These are phyloP conservation scores for Coleophoma cylindrospora DNA, from an alignment of 2,329 filamentous ascomycete genomes.

Conservation along the genomic window DNA sequence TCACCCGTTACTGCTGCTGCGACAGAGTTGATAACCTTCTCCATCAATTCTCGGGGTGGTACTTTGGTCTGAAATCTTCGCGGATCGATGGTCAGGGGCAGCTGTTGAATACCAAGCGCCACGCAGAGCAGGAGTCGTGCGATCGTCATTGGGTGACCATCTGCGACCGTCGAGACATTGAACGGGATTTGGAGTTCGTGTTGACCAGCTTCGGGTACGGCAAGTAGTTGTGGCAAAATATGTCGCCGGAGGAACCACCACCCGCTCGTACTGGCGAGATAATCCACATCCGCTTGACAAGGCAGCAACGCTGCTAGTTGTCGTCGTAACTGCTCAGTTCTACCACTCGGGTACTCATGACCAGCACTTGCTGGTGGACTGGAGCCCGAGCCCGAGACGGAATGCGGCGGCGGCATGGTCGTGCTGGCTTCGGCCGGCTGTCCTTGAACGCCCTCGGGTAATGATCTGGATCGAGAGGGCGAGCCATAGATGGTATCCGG, in stretches of 20 bases:
- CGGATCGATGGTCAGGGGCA: background rate
- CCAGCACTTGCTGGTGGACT: background rate
- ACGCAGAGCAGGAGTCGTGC: background rate
- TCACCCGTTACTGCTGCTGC: slow-evolving; percentile 32
- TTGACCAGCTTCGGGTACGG: background rate
- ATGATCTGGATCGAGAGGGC: no score
- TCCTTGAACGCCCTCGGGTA: no score
- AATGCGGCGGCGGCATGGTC: background rate
- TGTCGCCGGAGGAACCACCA: background rate
- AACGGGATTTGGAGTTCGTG: background rate
- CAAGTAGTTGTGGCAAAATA: background rate
- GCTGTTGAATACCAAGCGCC: slow-evolving; percentile 4
- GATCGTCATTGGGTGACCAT: slow-evolving; percentile 1
- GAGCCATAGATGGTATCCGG: no score
- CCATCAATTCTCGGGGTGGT: background rate
- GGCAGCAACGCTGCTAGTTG: slow-evolving; percentile 23
- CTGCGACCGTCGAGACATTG: background rate
- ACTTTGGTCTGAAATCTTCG: background rate
- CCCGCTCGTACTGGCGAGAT: background rate
- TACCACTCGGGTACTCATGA: no score
- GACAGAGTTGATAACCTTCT: background rate
- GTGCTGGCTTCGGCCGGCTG: background rate
- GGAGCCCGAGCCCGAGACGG: background rate
- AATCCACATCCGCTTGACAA: slow-evolving; percentile 2
- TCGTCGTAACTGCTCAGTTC: slow-evolving; percentile 15